Evolutionary conservation across 176 grass and related monocot species (phyloP).

Genomic region (Poa pratensis): DNA sequence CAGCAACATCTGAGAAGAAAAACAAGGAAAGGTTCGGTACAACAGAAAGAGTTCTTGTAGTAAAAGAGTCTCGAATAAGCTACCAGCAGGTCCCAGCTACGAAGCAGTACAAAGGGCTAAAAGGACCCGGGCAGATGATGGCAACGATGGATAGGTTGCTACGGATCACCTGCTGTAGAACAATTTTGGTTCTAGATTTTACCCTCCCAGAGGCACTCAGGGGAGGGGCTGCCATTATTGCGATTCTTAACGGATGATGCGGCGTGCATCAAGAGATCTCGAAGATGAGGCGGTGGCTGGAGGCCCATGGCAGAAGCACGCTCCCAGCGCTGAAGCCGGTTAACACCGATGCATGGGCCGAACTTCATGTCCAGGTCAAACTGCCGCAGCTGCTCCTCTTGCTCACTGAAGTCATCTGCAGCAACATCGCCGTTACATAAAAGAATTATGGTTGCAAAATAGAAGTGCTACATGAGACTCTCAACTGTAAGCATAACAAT

Average conservation of each 20-base stretch:
- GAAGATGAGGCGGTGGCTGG: conserved; percentile 52
- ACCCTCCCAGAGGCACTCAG: conserved; percentile 71
- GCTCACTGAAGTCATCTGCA: conserved; percentile 51
- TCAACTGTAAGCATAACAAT: neutral
- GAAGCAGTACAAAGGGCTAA: neutral
- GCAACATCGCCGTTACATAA: neutral
- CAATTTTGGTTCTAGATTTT: conserved; percentile 43
- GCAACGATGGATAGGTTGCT: neutral
- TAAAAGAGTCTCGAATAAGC: neutral
- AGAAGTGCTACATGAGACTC: neutral
- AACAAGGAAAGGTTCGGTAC: neutral
- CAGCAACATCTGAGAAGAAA: neutral
- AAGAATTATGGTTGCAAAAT: neutral
- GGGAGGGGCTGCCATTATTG: neutral
- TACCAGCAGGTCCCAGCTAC: neutral
- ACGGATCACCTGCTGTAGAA: neutral
- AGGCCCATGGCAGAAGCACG: conserved; percentile 71
- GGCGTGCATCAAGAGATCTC: conserved; percentile 2
- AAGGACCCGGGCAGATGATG: neutral
- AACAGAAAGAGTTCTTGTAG: neutral
- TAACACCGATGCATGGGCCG: conserved; percentile 62
- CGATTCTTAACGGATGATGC: neutral
- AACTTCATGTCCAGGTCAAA: conserved; percentile 71
- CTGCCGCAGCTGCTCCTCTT: conserved; percentile 59
- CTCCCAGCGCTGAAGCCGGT: conserved; percentile 64